Evolutionary conservation across 2,329 filamentous ascomycete genomes (phyloP).

Genomic region (Chaetomium globosum): DNA sequence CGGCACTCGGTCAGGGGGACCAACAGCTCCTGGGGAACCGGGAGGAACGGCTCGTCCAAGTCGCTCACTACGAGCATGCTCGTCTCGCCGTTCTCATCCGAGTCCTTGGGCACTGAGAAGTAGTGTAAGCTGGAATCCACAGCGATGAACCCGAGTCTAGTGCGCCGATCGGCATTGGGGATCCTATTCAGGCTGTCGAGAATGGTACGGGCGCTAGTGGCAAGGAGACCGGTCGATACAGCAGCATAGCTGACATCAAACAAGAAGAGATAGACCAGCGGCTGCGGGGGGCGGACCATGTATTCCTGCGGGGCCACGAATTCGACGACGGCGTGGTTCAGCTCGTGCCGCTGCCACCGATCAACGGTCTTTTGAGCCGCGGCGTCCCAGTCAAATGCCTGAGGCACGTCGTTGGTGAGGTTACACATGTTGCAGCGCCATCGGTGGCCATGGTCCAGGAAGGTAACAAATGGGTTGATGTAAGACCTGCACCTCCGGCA

Average conservation of each 20-base stretch:
- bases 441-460: conserved; percentile 93
- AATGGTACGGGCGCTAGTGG: conserved; percentile 90
- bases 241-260: conserved; percentile 92
- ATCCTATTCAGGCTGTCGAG: conserved; percentile 93
- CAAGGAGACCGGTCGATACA: conserved; percentile 85
- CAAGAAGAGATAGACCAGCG: conserved; percentile 91
- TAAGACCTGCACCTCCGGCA: conserved; percentile 95
- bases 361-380: conserved; percentile 88
- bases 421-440: conserved; percentile 99
- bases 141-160: conserved; percentile 89
- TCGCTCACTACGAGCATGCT: conserved; percentile 94
- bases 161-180: conserved; percentile 94
- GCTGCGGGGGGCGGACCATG: conserved; percentile 96
- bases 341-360: conserved; percentile 85
- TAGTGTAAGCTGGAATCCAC: conserved; percentile 95
- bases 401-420: conserved; percentile 96
- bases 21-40: conserved; percentile 86
- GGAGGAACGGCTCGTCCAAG: conserved; percentile 93
- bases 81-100: conserved; percentile 79
- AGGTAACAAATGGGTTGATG: conserved; percentile 96
- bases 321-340: conserved; percentile 96
- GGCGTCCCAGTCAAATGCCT: conserved; percentile 98
- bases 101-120: conserved; percentile 89
- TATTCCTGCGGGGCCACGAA: conserved; percentile 98
- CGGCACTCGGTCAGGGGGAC: conserved; percentile 88